Evolutionary conservation across 1,139 yeast genomes (phyloP).

Genomic region (Geotrichum klebahnii): DNA sequence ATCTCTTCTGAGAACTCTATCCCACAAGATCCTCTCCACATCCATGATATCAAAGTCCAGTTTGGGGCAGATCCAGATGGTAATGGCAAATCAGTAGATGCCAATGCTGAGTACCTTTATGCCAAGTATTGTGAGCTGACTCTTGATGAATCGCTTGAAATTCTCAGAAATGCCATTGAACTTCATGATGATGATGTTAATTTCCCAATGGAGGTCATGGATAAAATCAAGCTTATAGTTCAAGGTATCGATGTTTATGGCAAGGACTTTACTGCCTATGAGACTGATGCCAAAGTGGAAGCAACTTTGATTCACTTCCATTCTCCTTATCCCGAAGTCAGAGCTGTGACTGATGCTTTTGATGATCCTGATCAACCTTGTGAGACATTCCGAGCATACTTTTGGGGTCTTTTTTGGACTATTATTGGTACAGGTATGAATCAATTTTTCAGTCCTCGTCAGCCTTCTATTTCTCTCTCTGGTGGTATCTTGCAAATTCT

Average conservation of each 20-base stretch:
- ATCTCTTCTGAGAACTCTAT: constrained; percentile 14
- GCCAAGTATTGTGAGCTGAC: constrained; percentile 42
- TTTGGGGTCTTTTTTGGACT: constrained; percentile 54
- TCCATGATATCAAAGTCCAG: constrained; percentile 9
- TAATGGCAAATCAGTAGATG: constrained; percentile 13
- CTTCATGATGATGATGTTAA: constrained; percentile 37
- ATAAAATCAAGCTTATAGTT: constrained; percentile 33
- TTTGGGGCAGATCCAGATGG: constrained; percentile 22
- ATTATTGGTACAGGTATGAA: constrained; percentile 54
- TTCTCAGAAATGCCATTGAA: constrained; percentile 42
- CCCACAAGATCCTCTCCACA: background rate
- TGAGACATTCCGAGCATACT: constrained; percentile 53
- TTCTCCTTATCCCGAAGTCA: constrained; percentile 51
- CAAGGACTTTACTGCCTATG: constrained; percentile 17
- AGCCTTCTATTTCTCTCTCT: constrained; percentile 46
- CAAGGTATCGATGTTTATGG: constrained; percentile 27
- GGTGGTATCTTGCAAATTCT: constrained; percentile 53
- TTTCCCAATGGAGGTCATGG: constrained; percentile 42
- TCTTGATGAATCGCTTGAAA: constrained; percentile 43
- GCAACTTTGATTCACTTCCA: constrained; percentile 45
- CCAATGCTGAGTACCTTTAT: constrained; percentile 37
- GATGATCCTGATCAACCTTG: constrained; percentile 45
- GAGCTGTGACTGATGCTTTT: constrained; percentile 46
- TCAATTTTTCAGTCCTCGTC: constrained; percentile 54
- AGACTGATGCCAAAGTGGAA: constrained; percentile 40